A percentile compares a stretch with the other conserved stretches of the same genome.
Evolutionary conservation across 306 rosid genomes (phyloP).

Genomic region (Dalbergia cultrata): DNA sequence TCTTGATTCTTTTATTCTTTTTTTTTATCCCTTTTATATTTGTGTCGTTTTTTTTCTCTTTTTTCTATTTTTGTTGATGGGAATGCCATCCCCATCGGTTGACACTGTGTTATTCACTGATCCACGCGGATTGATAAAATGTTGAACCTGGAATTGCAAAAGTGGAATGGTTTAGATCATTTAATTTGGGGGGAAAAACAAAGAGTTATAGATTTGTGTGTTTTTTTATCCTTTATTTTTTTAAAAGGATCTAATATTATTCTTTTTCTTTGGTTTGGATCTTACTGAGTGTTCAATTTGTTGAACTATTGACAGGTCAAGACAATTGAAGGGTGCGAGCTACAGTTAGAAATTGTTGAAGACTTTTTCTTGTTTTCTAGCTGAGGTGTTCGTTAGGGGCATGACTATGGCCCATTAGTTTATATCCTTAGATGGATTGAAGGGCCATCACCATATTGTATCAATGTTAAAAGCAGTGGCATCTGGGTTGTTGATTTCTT

Average conservation of each 20-base stretch:
- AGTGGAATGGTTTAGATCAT: constrained; percentile 40
- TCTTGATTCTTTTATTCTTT: constrained; percentile 31
- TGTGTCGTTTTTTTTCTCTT: background rate
- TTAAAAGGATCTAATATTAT: constrained; percentile 49
- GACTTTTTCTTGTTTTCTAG: constrained; percentile 35
- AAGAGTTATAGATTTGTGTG: constrained; percentile 1
- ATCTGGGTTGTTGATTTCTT: constrained; percentile 68
- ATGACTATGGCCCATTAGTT: constrained; percentile 47
- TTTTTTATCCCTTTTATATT: background rate
- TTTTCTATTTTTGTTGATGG: constrained; percentile 42
- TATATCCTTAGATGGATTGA: constrained; percentile 76
- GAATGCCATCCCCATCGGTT: constrained; percentile 52
- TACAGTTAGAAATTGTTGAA: constrained; percentile 47
- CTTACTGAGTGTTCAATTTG: constrained; percentile 42
- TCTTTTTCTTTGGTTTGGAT: constrained; percentile 43
- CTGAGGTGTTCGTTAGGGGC: constrained; percentile 38
- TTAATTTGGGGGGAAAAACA: constrained; percentile 30
- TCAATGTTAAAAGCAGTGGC: constrained; percentile 93
- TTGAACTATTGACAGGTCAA: constrained; percentile 63
- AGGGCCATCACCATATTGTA: constrained; percentile 55
- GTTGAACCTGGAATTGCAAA: constrained; percentile 36
- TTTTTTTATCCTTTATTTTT: background rate
- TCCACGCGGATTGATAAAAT: constrained; percentile 35
- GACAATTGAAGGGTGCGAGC: constrained; percentile 52
- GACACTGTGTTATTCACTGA: constrained; percentile 60